Base-by-base conservation (phyloP, 2,329 filamentous ascomycete species). In the Cadophora malorum region DNA sequence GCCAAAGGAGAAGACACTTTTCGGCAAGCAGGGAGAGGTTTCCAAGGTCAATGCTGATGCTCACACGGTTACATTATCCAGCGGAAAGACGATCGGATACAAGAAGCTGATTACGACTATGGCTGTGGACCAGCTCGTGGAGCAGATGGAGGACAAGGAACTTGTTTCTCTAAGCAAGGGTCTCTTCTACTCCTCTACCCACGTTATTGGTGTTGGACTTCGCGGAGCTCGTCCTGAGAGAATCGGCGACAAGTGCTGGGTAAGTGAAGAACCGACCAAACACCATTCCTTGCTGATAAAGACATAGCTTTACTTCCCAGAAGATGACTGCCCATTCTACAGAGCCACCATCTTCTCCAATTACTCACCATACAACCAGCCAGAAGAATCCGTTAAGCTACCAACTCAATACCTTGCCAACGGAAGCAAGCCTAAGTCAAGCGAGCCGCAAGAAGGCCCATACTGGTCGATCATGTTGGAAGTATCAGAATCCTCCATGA, bases 401-500 rank as follows among this genome's bases (percentile, higher is more conserved):
- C 88, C 94, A 49, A 98, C 96, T 25, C 83, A 93, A 75, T 91
- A 94, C 80, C 86, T 94, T 52, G 96, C 91, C 67, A 87, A 97
- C 76, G 96, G 96, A 80, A 91, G 89, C 81, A 93, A 93, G 83
- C 88, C 94, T 67, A 81, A 85, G 70, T 92, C 88, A 75, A 85
- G 84, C 62, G 89, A 92, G 77, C 83, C 93, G 69, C 87, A 96
- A 85, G 88, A 91, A 77, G 96, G 96, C 41, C 96, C 96, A 52
- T 99, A 99, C 89, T 99, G 96, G 96, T 98, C 95, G 72, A 96
- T 99, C 85, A 99, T 99, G 96, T 84, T 99, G 75, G 96, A 99
- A 83, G 91, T 99, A 70, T 98, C 96, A 38, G 93, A 99, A 83
- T 98, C 95, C 38, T 88, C 88, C 78, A 89, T 97, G 90, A 99